A percentile compares a stretch with the other conserved stretches of the same genome.
phyloP scores from a whole-genome alignment of 345 rosid genomes.

The Acer campestre region DNA sequence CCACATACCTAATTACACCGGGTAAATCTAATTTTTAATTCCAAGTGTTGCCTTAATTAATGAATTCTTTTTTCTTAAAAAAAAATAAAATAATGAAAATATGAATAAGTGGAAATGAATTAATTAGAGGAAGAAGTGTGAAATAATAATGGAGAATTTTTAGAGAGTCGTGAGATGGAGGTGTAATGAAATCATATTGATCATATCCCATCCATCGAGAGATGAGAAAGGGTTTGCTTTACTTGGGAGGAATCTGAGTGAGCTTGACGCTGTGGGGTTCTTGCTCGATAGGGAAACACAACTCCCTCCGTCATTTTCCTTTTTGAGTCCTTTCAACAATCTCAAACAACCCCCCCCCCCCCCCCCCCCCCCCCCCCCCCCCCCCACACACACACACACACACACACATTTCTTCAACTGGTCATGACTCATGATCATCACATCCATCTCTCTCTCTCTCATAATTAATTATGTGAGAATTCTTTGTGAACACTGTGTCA shows the following conservation, averaged over 20 bases:
- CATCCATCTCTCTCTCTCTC: background rate
- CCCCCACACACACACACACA: no score
- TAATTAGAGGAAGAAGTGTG: background rate
- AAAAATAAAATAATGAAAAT: background rate
- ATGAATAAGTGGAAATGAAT: no score
- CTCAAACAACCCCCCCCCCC: no score
- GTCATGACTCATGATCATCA: background rate
- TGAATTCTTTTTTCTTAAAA: no score
- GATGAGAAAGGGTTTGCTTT: conserved; percentile 26
- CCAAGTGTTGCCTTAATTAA: no score
- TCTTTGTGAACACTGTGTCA: background rate
- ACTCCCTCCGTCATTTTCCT: conserved; percentile 16
- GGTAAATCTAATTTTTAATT: no score
- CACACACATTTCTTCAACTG: background rate
- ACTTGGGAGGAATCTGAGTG: conserved; percentile 17
- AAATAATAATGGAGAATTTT: conserved; percentile 25
- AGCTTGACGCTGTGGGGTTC: conserved; percentile 28
- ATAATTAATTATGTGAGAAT: background rate
- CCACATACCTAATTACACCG: no score
- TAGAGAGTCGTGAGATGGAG: conserved; percentile 22
- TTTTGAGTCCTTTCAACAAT: background rate
- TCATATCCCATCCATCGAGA: conserved; percentile 14
- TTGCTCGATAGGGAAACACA: conserved; percentile 23
- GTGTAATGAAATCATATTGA: conserved; percentile 20
- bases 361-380: no score